A percentile compares a stretch with the other conserved stretches of the same genome.
phyloP scores from a whole-genome alignment of 352 stramenopile species.

The Phytophthora ramorum region DNA sequence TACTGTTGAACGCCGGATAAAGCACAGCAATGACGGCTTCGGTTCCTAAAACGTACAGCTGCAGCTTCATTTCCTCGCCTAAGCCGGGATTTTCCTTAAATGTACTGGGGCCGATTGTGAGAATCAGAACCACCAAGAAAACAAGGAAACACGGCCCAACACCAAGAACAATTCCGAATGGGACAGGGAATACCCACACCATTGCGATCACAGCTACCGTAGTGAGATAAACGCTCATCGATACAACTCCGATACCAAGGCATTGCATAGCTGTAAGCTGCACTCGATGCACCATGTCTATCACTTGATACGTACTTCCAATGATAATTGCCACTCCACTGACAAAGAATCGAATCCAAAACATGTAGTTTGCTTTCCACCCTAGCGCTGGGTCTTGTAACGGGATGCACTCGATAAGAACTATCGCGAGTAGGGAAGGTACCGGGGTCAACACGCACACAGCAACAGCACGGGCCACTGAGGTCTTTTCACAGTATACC shows the following conservation, averaged over 20 bases:
- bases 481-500: constrained; percentile 32
- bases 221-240: constrained; percentile 16
- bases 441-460: constrained; percentile 29
- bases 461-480: neutral
- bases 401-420: constrained; percentile 23
- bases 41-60: constrained; percentile 21
- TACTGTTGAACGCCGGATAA: constrained; percentile 27
- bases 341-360: constrained; percentile 31
- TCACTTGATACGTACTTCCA: constrained; percentile 12
- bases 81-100: constrained; percentile 14
- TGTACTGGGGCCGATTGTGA: constrained; percentile 12
- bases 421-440: constrained; percentile 5
- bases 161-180: constrained; percentile 37
- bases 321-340: constrained; percentile 9
- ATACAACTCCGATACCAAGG: constrained; percentile 7
- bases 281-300: constrained; percentile 14
- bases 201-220: constrained; percentile 23
- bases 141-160: constrained; percentile 17
- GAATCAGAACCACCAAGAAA: constrained; percentile 15
- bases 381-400: constrained; percentile 12
- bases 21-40: constrained; percentile 21
- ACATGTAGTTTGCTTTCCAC: constrained; percentile 33
- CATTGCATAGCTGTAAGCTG: constrained; percentile 10
- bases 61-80: constrained; percentile 7
- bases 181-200: constrained; percentile 44